A percentile compares a stretch with the other conserved stretches of the same genome.
phyloP scores from a whole-genome alignment of 352 stramenopile species.

The Plasmopara muralis region DNA sequence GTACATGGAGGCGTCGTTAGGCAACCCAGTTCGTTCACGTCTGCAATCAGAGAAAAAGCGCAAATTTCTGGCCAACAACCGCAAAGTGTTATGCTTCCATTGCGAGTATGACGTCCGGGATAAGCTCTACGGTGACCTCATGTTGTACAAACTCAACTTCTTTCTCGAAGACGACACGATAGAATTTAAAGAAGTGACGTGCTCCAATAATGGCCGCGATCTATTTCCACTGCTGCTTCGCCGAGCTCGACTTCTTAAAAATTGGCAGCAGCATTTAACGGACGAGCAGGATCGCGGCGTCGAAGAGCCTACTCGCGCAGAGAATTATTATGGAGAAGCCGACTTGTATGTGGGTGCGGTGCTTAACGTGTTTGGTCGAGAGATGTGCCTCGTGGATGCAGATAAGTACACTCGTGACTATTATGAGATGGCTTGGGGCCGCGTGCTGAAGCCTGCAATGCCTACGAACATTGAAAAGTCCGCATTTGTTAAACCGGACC shows the following conservation, averaged over 20 bases:
- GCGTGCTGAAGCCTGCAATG: conserved; percentile 37
- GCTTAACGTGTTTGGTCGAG: conserved; percentile 60
- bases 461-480: conserved; percentile 36
- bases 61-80: conserved; percentile 82
- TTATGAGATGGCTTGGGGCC: conserved; percentile 63
- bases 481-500: conserved; percentile 49
- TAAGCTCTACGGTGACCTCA: conserved; percentile 76
- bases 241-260: conserved; percentile 53
- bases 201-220: conserved; percentile 74
- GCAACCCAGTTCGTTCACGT: conserved; percentile 58
- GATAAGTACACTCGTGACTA: conserved; percentile 73
- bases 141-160: conserved; percentile 75
- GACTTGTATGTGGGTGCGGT: conserved; percentile 59
- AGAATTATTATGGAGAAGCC: conserved; percentile 68
- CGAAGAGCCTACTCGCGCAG: conserved; percentile 51
- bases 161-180: conserved; percentile 87
- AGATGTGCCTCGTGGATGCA: conserved; percentile 69
- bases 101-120: conserved; percentile 80
- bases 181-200: conserved; percentile 82
- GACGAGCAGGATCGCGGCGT: conserved; percentile 73
- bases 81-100: conserved; percentile 82
- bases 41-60: conserved; percentile 74
- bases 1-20: conserved; percentile 79
- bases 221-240: conserved; percentile 72
- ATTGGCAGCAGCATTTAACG: conserved; percentile 54